A percentile compares a stretch with the other conserved stretches of the same genome.
Evolutionary conservation across 345 rosid genomes (phyloP).

Genomic region (Citrus sinensis): DNA sequence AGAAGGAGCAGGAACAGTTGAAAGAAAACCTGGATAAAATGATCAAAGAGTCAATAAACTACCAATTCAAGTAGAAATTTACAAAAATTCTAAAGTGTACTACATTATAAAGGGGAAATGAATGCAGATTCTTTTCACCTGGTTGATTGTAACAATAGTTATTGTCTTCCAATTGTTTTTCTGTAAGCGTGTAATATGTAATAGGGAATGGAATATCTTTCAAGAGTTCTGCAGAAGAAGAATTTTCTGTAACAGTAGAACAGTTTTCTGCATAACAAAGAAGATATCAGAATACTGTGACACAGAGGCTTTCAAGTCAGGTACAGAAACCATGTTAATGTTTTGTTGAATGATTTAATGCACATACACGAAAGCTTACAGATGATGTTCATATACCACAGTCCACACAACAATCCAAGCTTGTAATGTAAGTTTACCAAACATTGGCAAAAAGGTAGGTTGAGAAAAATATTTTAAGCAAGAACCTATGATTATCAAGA

Average conservation of each 20-base stretch:
- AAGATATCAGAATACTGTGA: background rate
- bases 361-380: background rate
- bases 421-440: background rate
- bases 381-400: background rate
- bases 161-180: conserved; percentile 75
- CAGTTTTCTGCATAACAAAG: conserved; percentile 36
- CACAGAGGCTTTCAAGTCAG: background rate
- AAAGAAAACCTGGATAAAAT: conserved; percentile 50
- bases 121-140: conserved; percentile 36
- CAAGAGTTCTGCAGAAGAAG: conserved; percentile 31
- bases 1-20: conserved; percentile 68
- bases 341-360: background rate
- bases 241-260: conserved; percentile 17
- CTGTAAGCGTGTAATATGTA: conserved; percentile 66
- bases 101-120: background rate
- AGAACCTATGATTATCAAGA: background rate
- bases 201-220: conserved; percentile 82
- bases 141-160: conserved; percentile 58
- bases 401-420: background rate
- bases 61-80: background rate
- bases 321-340: background rate
- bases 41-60: conserved; percentile 13
- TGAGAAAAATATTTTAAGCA: background rate
- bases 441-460: background rate
- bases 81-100: conserved; percentile 5